Base-by-base conservation (phyloP, 805 yeast genomes). In the Kregervanrija delftensis region DNA sequence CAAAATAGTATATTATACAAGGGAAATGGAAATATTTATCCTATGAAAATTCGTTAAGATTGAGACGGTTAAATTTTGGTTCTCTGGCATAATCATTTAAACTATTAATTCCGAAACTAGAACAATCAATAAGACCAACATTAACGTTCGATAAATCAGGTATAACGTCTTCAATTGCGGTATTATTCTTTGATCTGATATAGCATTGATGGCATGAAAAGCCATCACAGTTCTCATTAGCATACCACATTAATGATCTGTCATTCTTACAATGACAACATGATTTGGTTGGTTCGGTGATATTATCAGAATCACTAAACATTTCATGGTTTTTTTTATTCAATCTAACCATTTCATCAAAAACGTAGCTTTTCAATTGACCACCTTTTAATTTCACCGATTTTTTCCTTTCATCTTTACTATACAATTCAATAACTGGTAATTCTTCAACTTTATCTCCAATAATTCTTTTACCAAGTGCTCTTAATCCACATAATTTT, bases 341-440 rank as follows among this genome's bases (percentile, higher is more conserved):
- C 28, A 22, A 22, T 22, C 28, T 4, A 22, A 31, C 15, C 42
- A 46, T 28, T 17, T 41, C 40, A 10, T 43, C 51, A 37, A 39
- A 51, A 10, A 34, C 34, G 5, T 37, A 36, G 31, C 49, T 47
- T 11, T 37, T 40, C 10, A 45, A 30, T 9, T 40, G 30, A 10
- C 52, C 57, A 30, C 50, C 52, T 13, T 38, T 11, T 10, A 34
- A 11, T 11, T 39, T 38, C 5, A 13, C n/a, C 8, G 34, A n/a
- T 8, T 41, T 22, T 33, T 49, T 48, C 48, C 52, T 57, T 13
- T 15, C 48, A 46, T 67, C 79, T 42, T 63, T 71, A 35, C 65
- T 53, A 57, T 64, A 75, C 33, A 67, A 53, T 47, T 61, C 66
- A 11, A 75, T 53, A 30, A 74, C 50, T 16, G 81, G 69, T 34